These are phyloP conservation scores for Geotrichum australiense DNA, from an alignment of 1,139 yeast species.

Conservation along the genomic window DNA sequence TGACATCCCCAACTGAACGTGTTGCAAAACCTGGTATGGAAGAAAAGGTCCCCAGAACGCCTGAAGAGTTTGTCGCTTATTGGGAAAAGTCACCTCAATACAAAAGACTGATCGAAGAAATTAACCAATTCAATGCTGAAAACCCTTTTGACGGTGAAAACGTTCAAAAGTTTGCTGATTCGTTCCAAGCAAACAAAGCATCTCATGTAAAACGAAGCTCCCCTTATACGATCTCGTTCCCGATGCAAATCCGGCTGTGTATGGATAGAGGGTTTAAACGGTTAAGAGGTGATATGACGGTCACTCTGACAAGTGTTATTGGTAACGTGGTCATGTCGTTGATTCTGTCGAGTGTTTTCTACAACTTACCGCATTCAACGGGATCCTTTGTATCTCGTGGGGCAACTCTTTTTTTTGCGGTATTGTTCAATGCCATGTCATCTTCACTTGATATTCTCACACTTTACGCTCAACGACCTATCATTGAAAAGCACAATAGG, in stretches of 20 bases:
- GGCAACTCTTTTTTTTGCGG: conserved; percentile 68
- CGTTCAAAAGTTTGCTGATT: conserved; percentile 30
- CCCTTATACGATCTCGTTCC: conserved; percentile 58
- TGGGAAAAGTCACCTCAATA: conserved; percentile 57
- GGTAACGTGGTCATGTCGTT: conserved; percentile 71
- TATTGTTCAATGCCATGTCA: conserved; percentile 70
- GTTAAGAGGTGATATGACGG: conserved; percentile 57
- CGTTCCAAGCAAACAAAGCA: conserved; percentile 50
- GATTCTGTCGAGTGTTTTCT: conserved; percentile 67
- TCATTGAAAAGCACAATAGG: conserved; percentile 70
- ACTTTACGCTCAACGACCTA: conserved; percentile 61
- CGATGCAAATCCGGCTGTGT: conserved; percentile 56
- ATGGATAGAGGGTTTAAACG: conserved; percentile 57
- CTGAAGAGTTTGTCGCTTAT: conserved; percentile 57
- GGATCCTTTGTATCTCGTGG: conserved; percentile 58
- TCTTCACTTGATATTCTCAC: conserved; percentile 67
- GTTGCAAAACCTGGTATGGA: conserved; percentile 51
- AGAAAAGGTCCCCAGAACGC: conserved; percentile 55
- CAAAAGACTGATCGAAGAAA: conserved; percentile 35
- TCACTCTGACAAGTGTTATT: conserved; percentile 50
- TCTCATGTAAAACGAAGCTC: conserved; percentile 47
- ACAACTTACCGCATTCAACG: conserved; percentile 46
- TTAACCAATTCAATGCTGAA: conserved; percentile 34
- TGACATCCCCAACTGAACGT: conserved; percentile 69
- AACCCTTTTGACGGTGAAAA: conserved; percentile 26